Evolutionary conservation across 768 basidiomycete species (phyloP), one percentile per base, ranked within the genome.

Genomic region (Nevesoporus exiguus): DNA sequence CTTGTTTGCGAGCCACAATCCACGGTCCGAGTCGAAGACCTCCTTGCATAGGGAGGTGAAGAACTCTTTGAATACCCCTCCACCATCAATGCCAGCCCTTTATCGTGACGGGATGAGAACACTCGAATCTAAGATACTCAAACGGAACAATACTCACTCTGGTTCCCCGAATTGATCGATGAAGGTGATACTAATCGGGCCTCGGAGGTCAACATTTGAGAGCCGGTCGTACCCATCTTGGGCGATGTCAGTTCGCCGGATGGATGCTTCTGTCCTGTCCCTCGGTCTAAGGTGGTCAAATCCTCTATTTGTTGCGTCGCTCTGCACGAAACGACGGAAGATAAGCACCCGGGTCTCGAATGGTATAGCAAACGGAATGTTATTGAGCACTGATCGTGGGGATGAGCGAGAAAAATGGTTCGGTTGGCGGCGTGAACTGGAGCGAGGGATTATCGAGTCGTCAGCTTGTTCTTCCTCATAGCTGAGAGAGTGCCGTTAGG

Each of bases 51-150:
- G 70, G 14, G 88, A 91, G 2, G 94, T 99, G 64, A 98, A 82
- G 61, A 98, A 97, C 69, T 98, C 97, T 68, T 98, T 99, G 77
- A 97, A 98, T 5, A 98, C 86, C 0, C 97, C 97, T 3, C 97
- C 95, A 2, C 96, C 95, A 59, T 98, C 96, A 30, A 98, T 96
- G 0, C 95, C 96, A 17, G 87, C 85, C 68, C 89, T 90, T 41
- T 3, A 42, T 43, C 13, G 19, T 2, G 29, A 30, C 3, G 5
- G 11, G 9, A 40, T 67, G 14, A 66, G 47, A 25, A 39, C 19
- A 8, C n/a, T n/a, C 65, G 43, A 29, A 41, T 17, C 5, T 11
- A 43, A 7, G 29, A 8, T 27, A 47, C 0, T n/a, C 25, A 24
- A 44, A 25, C 45, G 52, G 14, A 46, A 19, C 33, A 13, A 29